These are phyloP conservation scores for Saturnispora hagleri DNA, from an alignment of 805 yeast genomes.

Conservation along the genomic window DNA sequence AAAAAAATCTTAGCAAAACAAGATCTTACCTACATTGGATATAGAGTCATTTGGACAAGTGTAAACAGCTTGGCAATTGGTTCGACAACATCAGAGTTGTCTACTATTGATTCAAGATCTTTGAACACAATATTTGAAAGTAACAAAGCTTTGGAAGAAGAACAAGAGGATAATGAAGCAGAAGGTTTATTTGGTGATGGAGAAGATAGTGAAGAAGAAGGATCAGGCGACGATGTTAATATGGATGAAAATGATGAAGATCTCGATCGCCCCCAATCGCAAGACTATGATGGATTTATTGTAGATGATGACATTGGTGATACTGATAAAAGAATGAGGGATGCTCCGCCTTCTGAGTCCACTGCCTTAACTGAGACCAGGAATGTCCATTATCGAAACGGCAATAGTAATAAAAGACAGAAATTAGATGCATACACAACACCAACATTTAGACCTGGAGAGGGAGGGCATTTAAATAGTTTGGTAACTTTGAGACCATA, in stretches of 20 bases:
- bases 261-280: slow-evolving; percentile 19
- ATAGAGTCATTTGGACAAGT: slow-evolving; percentile 10
- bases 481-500: slow-evolving; percentile 39
- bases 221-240: slow-evolving; percentile 16
- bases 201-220: slow-evolving; percentile 12
- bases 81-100: slow-evolving; percentile 9
- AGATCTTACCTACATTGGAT: slow-evolving; percentile 5
- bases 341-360: slow-evolving; percentile 9
- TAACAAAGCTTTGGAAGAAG: slow-evolving; percentile 11
- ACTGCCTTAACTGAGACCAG: slow-evolving; percentile 10
- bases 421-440: not conserved
- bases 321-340: slow-evolving; percentile 9
- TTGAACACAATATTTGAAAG: slow-evolving; percentile 4
- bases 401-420: slow-evolving; percentile 5
- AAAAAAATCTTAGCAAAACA: slow-evolving; percentile 23
- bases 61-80: slow-evolving; percentile 8
- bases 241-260: slow-evolving; percentile 17
- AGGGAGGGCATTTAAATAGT: not conserved
- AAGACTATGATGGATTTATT: slow-evolving; percentile 42
- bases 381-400: not conserved
- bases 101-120: slow-evolving; percentile 10
- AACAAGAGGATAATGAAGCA: slow-evolving; percentile 9
- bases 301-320: slow-evolving; percentile 54
- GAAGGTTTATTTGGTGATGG: slow-evolving; percentile 3
- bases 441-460: slow-evolving; percentile 1